Evolutionary conservation across 192 early-diverging fungal genomes (phyloP).

Genomic region (Umbelopsis isabellina): DNA sequence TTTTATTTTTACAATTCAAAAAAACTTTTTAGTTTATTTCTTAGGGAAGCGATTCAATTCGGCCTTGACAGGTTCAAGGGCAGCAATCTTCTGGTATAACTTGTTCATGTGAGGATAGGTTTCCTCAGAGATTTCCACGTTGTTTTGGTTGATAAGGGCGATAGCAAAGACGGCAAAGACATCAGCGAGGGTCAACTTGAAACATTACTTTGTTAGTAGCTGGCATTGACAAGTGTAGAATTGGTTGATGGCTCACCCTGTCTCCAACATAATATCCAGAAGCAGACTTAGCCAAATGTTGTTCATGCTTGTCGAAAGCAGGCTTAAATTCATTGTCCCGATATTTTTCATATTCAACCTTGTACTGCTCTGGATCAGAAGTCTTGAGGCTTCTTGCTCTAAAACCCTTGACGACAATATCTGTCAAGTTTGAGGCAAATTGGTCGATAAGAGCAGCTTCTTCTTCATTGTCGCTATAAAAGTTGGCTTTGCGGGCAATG

Average conservation of each 20-base stretch:
- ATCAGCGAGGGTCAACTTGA: slow-evolving; percentile 16
- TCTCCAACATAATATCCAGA: slow-evolving; percentile 19
- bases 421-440: neutral
- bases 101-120: no score
- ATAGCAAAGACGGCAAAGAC: neutral
- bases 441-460: slow-evolving; percentile 11
- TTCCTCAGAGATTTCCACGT: no score
- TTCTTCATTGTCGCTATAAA: neutral
- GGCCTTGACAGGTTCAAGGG: no score
- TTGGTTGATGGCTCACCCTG: neutral
- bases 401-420: neutral
- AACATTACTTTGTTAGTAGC: neutral
- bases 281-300: slow-evolving; percentile 3
- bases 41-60: no score
- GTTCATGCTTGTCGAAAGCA: slow-evolving; percentile 1
- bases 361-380: slow-evolving; percentile 2
- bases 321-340: neutral
- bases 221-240: no score
- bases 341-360: neutral
- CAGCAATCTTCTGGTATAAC: no score
- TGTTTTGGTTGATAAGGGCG: no score
- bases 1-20: no score
- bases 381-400: neutral
- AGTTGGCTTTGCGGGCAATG: slow-evolving; percentile 2
- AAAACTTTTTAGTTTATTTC: no score